Base-by-base conservation (phyloP, 2,329 filamentous ascomycete genomes). In the Tympanopsis confertula region DNA sequence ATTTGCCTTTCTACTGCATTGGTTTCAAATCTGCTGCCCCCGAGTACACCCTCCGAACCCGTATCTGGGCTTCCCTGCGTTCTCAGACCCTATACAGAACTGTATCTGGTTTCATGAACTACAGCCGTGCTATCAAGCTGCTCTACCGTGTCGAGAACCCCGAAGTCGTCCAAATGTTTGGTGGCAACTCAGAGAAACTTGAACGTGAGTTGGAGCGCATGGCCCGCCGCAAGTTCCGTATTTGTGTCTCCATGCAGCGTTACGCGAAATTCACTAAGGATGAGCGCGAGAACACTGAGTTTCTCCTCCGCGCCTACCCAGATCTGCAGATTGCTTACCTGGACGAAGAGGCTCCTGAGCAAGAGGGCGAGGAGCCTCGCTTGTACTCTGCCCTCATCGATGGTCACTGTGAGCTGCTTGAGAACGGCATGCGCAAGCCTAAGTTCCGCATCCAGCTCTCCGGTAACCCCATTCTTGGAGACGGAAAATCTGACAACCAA, bases 201-300 rank as follows among this genome's bases (percentile, higher is more conserved):
- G 91, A 98, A 64, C 84, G 91, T 26, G 91, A 98, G 62, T 68
- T 98, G 4, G 91, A 98, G 62, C 83, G 91, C 47, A 98, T 98
- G 91, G 91, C 91, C 15, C 84, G 91, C 38, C 88, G 91, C 59
- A 98, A 98, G 69, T 98, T 95, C 77, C 95, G 95, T 74, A 83
- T 98, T 42, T 75, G 82, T 44, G 89, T 98, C 13, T 96, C 91
- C 4, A 98, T 98, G 91, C 91, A 98, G 62, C 85, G 91, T 48
- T 98, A 89, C 55, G 86, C 91, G 57, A 98, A 98, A 61, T 98
- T 98, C 70, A 94, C 89, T 69, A 96, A 96, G 68, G 91, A 98
- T 55, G 91, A 98, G 64, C 93, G 94, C 68, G 91, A 98, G 61
- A 98, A 98, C 61, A 91, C 91, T 33, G 91, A 98, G 57, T 98